Percentiles rank a stretch among this genome's conserved stretches.
phyloP scores from a whole-genome alignment of 345 rosid species.

The Geranium rotundifolium region DNA sequence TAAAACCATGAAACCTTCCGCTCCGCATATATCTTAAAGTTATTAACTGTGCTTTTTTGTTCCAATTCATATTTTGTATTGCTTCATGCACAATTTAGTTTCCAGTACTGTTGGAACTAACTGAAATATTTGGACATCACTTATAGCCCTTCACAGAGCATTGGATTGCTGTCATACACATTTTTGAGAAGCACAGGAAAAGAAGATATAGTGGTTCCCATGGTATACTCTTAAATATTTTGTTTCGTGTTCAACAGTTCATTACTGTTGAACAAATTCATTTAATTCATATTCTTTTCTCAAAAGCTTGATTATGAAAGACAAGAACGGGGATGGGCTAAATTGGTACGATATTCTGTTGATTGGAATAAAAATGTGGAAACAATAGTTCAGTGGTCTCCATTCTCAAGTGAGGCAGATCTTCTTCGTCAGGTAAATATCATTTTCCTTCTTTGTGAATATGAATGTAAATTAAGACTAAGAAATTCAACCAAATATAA shows the following conservation, averaged over 20 bases:
- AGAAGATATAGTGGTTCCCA: conserved; percentile 90
- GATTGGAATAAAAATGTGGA: conserved; percentile 67
- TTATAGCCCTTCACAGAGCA: conserved; percentile 74
- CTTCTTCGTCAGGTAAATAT: conserved; percentile 62
- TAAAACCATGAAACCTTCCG: background rate
- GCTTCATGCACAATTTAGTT: background rate
- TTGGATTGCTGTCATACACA: conserved; percentile 84
- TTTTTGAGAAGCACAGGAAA: conserved; percentile 86
- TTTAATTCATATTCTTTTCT: background rate
- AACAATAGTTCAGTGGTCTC: conserved; percentile 73
- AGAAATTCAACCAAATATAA: background rate
- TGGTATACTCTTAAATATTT: conserved; percentile 36
- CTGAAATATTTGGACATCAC: conserved; percentile 17
- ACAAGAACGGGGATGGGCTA: conserved; percentile 45
- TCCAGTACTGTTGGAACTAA: conserved; percentile 5
- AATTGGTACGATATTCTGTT: conserved; percentile 29
- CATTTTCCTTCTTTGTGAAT: background rate
- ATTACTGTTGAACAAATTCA: background rate
- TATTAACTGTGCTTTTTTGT: background rate
- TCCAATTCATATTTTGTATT: background rate
- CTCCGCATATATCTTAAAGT: background rate
- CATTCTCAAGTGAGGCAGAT: conserved; percentile 65
- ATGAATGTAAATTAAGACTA: background rate
- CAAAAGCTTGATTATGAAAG: conserved; percentile 66
- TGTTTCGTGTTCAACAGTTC: background rate